Evolutionary conservation across 805 yeast species (phyloP).

Genomic region (Cyberlindnera euphorbiae): DNA sequence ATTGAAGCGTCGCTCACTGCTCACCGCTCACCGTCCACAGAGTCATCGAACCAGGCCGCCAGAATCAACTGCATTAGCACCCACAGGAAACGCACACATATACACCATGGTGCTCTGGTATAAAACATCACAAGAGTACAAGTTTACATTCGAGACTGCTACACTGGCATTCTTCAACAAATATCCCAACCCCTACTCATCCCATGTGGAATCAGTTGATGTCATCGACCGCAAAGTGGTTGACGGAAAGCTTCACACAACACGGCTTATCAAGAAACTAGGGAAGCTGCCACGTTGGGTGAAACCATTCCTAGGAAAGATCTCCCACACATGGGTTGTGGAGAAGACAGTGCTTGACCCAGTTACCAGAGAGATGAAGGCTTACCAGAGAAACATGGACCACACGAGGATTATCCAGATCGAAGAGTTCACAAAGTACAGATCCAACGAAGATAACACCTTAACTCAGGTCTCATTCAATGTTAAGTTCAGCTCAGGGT

Average conservation of each 20-base stretch:
- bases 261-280: constrained; percentile 68
- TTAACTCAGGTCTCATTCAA: constrained; percentile 47
- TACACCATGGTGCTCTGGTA: constrained; percentile 58
- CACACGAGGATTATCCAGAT: constrained; percentile 74
- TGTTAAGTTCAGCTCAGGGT: constrained; percentile 70
- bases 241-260: constrained; percentile 63
- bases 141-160: constrained; percentile 66
- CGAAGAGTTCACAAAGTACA: constrained; percentile 68
- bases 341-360: constrained; percentile 78
- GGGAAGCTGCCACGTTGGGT: constrained; percentile 83
- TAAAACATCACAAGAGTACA: constrained; percentile 49
- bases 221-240: constrained; percentile 61
- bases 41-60: no score
- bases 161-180: constrained; percentile 72
- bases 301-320: constrained; percentile 65
- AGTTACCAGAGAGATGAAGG: constrained; percentile 41
- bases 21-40: no score
- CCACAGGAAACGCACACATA: neutral
- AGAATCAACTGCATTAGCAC: no score
- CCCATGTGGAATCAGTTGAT: constrained; percentile 81
- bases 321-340: constrained; percentile 73
- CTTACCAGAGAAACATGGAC: constrained; percentile 81
- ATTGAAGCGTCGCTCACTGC: no score
- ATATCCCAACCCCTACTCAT: constrained; percentile 73
- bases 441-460: constrained; percentile 28